These are phyloP conservation scores for Arachnomyces sp. DNA, from an alignment of 2,329 filamentous ascomycete genomes.

Conservation along the genomic window DNA sequence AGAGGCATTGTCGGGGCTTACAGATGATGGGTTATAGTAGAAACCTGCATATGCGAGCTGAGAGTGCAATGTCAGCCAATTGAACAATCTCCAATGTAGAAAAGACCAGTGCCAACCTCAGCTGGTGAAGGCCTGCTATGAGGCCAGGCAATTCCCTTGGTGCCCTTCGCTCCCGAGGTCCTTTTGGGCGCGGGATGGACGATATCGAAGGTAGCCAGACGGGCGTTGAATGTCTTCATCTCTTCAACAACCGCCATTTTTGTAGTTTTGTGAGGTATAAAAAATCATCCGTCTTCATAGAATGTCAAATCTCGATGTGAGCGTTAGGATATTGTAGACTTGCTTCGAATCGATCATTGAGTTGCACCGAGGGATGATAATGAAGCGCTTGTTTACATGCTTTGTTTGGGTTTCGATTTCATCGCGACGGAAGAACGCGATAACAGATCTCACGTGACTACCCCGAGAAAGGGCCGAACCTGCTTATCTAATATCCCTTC, in stretches of 20 bases:
- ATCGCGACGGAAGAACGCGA: no score
- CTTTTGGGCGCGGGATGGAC: slow-evolving; percentile 57
- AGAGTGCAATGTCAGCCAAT: slow-evolving; percentile 8
- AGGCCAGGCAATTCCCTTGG: slow-evolving; percentile 62
- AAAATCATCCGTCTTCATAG: no score
- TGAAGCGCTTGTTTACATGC: no score
- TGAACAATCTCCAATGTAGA: slow-evolving; percentile 3
- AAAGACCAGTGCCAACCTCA: slow-evolving; percentile 44
- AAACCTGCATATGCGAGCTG: slow-evolving; percentile 88
- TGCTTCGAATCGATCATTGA: no score
- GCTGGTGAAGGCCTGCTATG: slow-evolving; percentile 59
- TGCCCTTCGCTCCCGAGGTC: slow-evolving; percentile 55
- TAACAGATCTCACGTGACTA: no score
- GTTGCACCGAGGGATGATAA: no score
- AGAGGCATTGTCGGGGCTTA: slow-evolving; percentile 74
- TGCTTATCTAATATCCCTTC: no score
- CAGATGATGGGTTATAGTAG: slow-evolving; percentile 68
- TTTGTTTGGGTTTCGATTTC: no score
- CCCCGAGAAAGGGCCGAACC: no score
- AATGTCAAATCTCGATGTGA: no score
- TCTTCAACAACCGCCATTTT: slow-evolving; percentile 22
- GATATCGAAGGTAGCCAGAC: slow-evolving; percentile 69
- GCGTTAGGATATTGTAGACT: no score
- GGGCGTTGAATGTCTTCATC: slow-evolving; percentile 61
- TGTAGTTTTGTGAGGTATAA: neutral